Evolutionary conservation across 805 yeast genomes (phyloP).

Genomic region (Candida sphagnicola): DNA sequence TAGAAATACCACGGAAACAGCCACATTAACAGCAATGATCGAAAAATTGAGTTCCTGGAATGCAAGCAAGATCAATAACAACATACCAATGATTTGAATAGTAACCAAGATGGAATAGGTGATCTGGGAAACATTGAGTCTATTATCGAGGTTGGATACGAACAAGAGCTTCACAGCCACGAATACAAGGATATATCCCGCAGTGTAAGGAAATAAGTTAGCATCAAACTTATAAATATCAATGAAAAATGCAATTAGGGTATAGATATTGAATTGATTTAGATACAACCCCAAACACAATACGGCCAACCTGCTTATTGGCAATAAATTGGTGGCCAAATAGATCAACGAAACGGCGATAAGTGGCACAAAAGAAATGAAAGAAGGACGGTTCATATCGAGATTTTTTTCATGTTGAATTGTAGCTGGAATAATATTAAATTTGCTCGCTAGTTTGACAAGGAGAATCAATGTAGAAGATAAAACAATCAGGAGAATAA

Average conservation of each 20-base stretch:
- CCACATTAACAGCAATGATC: constrained; percentile 21
- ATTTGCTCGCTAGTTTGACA: constrained; percentile 11
- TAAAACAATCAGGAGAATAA: constrained; percentile 10
- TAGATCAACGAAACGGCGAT: constrained; percentile 18
- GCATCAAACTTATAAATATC: constrained; percentile 18
- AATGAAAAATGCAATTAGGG: constrained; percentile 22
- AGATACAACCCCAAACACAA: constrained; percentile 26
- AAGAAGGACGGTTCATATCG: neutral
- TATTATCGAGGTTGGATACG: neutral
- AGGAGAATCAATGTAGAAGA: constrained; percentile 17
- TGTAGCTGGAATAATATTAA: constrained; percentile 7
- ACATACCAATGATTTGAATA: constrained; percentile 3
- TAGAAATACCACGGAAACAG: constrained; percentile 21
- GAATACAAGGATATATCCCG: constrained; percentile 12
- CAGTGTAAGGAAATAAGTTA: constrained; percentile 5
- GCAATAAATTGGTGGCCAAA: constrained; percentile 19
- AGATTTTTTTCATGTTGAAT: neutral
- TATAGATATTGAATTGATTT: constrained; percentile 25
- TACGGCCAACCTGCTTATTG: constrained; percentile 22
- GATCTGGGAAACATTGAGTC: neutral
- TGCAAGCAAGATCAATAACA: constrained; percentile 5
- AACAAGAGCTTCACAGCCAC: constrained; percentile 2
- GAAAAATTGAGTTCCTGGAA: constrained; percentile 10
- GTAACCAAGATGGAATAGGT: constrained; percentile 3
- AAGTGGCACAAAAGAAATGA: constrained; percentile 6